Evolutionary conservation across 176 grass and related monocot species (phyloP), one percentile per base, ranked within the genome.

Genomic region (Typha latifolia): DNA sequence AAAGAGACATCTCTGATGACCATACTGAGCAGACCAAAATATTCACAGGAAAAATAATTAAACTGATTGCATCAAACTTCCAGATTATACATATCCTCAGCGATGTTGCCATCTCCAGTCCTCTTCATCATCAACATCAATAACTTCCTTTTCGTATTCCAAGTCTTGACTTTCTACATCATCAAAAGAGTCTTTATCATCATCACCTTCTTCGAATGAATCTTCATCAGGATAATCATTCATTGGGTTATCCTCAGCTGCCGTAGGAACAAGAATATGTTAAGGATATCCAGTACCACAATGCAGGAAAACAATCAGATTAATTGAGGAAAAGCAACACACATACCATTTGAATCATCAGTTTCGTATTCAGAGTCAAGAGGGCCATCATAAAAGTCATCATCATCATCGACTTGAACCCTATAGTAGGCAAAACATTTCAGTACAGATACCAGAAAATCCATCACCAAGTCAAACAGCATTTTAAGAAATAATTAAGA

Each of bases 271-370:
- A 67, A 82, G 32, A 62, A 43, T n/a, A 37, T 6, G 4, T 21
- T 79, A 20, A 70, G 69, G 14, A 8, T n/a, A 73, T 52, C 23
- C 3, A 37, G 21, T 20, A 53, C 51, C 56, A 12, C 16, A 51
- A 49, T 26, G 2, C 62, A 24, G 68, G 3, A 43, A 8, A 27
- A 48, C 1, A 20, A 20, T 15, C 62, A 61, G 24, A 3, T 51
- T 32, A 1, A 56, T 15, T 55, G 61, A 73, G 14, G 21, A 48
- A 66, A 19, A 51, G 52, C 20, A 18, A 48, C 16, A 68, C 21
- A 68, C 1, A 63, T 84, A 91, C 91, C 87, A 79, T 96, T 96
- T n/a, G 91, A 96, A 77, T 96, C 91, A 63, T 96, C 91, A 32
- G 81, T 96, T 34, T 86, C 91, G 77, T 91, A 91, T 0, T 82